Evolutionary conservation across 2,329 filamentous ascomycete genomes (phyloP), one percentile per base, ranked within the genome.

Genomic region (Trichoderma pleuroti): DNA sequence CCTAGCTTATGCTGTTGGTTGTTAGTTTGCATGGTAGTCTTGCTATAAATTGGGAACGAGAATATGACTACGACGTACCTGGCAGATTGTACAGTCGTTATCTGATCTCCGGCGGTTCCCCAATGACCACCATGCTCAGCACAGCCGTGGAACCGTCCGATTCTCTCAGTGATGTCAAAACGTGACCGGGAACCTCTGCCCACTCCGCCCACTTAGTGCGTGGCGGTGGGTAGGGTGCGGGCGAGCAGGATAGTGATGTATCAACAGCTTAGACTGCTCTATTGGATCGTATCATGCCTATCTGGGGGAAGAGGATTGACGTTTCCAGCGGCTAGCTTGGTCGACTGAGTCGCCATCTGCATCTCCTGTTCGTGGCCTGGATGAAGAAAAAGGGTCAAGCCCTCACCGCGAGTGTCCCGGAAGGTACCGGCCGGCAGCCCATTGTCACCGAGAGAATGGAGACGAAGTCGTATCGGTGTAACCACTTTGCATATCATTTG

Each of bases 201-300:
- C 64, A 67, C 64, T 18, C 28, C 30, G 52, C 64, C 64, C 64
- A 59, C 64, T 67, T 67, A n/a, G 64, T 34, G n/a, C n/a, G 42
- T 42, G 21, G 52, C 26, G 26, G 64, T 59, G 64, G 36, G 14
- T 46, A 59, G 28, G 64, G 52, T 32, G 42, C 36, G 26, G 26
- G 36, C 52, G 52, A 67, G 36, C 26, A 67, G 18, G 52, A 67
- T 36, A 67, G 39, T 67, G 39, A 49, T 28, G 39, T 64, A 64
- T 64, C 61, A 64, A 42, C 30, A 24, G 28, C n/a, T 32, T 34
- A 32, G 14, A 49, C 28, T 30, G 39, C 16, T 64, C 21, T 49
- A 16, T 52, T 64, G 39, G 61, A 32, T 42, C 26, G 61, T 64
- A 24, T 64, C 42, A 52, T 18, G 8, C 28, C 39, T 52, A 34